Percentiles rank a stretch among this genome's conserved stretches.
Evolutionary conservation across 108 stramenopile species (phyloP).

Genomic region (Cyclotella atomus): DNA sequence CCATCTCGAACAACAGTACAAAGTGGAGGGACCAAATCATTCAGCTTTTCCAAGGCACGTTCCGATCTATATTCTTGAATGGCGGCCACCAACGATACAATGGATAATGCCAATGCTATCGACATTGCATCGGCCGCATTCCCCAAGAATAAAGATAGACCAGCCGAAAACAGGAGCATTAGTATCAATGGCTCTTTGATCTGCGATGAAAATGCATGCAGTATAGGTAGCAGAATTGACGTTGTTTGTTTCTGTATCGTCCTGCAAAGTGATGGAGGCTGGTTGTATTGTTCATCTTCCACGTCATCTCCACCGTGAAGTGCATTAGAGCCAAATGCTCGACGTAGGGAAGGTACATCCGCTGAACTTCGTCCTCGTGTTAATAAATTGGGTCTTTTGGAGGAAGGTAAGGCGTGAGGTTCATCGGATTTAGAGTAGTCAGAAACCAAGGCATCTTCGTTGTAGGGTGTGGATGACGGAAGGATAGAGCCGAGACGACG

Average conservation of each 20-base stretch:
- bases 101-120: slow-evolving; percentile 91
- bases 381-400: slow-evolving; percentile 35
- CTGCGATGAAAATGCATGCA: slow-evolving; percentile 72
- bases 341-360: slow-evolving; percentile 45
- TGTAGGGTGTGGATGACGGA: background rate
- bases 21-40: slow-evolving; percentile 84
- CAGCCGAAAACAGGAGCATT: slow-evolving; percentile 89
- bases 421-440: background rate
- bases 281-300: slow-evolving; percentile 21
- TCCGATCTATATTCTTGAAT: slow-evolving; percentile 95
- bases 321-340: slow-evolving; percentile 62
- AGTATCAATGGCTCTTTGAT: slow-evolving; percentile 95
- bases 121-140: slow-evolving; percentile 92
- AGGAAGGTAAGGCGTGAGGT: background rate
- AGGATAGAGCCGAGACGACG: slow-evolving; percentile 60
- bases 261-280: background rate
- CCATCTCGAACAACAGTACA: slow-evolving; percentile 90
- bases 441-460: slow-evolving; percentile 6
- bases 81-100: slow-evolving; percentile 93
- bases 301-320: slow-evolving; percentile 58
- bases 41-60: slow-evolving; percentile 87
- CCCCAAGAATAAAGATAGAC: slow-evolving; percentile 79
- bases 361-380: slow-evolving; percentile 75
- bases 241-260: slow-evolving; percentile 13
- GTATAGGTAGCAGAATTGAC: slow-evolving; percentile 46